Percentiles rank a stretch among this genome's conserved stretches.
phyloP scores from a whole-genome alignment of 805 yeast genomes.

The Hanseniaspora vineae region DNA sequence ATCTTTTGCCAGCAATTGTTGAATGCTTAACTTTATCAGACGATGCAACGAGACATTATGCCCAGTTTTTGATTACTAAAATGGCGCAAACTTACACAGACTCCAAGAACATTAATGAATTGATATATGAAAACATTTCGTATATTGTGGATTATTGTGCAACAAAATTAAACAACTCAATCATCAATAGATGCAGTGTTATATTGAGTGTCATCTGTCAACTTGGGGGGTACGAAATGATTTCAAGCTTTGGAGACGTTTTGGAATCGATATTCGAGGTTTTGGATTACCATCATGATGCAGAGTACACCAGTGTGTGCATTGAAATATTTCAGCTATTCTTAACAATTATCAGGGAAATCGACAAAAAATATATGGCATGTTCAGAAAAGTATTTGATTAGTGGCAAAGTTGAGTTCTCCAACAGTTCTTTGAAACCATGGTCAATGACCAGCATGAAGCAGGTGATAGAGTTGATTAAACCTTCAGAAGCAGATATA shows the following conservation, averaged over 20 bases:
- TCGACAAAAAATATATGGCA: conserved; percentile 26
- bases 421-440: conserved; percentile 28
- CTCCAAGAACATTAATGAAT: conserved; percentile 37
- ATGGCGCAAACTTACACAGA: conserved; percentile 39
- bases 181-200: conserved; percentile 61
- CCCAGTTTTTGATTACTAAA: conserved; percentile 39
- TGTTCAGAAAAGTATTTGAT: conserved; percentile 10
- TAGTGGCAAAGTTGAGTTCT: conserved; percentile 8
- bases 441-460: conserved; percentile 44
- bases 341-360: conserved; percentile 41
- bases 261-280: conserved; percentile 62
- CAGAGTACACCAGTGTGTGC: conserved; percentile 56
- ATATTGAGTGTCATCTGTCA: conserved; percentile 57
- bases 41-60: conserved; percentile 31
- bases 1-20: conserved; percentile 57
- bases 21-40: conserved; percentile 54
- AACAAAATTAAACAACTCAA: conserved; percentile 50
- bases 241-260: conserved; percentile 59
- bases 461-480: conserved; percentile 33
- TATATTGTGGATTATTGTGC: conserved; percentile 75
- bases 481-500: conserved; percentile 21
- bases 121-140: conserved; percentile 61
- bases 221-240: conserved; percentile 54
- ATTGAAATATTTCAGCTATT: conserved; percentile 66
- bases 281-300: conserved; percentile 60